Evolutionary conservation across 139 green algal species (phyloP).

Genomic region (Eudorina sp.): DNA sequence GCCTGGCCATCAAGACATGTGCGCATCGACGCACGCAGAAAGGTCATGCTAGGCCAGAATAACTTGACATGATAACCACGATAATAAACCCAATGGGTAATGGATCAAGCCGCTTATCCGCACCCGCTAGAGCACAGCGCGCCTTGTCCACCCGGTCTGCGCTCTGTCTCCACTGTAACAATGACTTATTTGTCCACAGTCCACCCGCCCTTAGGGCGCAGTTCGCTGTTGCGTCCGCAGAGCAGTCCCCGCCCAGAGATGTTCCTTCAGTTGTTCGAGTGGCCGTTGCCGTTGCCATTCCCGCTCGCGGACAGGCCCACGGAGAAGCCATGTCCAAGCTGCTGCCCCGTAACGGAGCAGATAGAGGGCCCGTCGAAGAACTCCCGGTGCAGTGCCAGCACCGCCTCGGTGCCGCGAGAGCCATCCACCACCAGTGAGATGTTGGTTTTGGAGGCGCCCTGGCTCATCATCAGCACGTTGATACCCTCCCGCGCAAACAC

Average conservation of each 20-base stretch:
- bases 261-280: constrained; percentile 18
- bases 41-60: no score
- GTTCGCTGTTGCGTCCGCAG: no score
- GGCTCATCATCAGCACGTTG: constrained; percentile 93
- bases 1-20: no score
- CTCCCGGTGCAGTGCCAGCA: constrained; percentile 75
- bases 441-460: constrained; percentile 90
- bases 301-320: not conserved
- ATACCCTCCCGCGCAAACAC: constrained; percentile 68
- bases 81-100: no score
- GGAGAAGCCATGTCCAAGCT: not conserved
- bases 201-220: no score
- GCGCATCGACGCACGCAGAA: no score
- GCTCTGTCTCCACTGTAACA: no score
- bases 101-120: no score
- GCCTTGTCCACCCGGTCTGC: no score
- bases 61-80: no score
- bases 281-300: constrained; percentile 3
- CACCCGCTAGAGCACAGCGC: no score
- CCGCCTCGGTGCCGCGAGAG: constrained; percentile 63
- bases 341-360: not conserved
- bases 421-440: constrained; percentile 88
- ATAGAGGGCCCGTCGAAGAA: constrained; percentile 47
- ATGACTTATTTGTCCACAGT: no score
- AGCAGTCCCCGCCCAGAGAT: not conserved